Evolutionary conservation across 2,329 filamentous ascomycete species (phyloP).

Genomic region (Gremmenia infestans): DNA sequence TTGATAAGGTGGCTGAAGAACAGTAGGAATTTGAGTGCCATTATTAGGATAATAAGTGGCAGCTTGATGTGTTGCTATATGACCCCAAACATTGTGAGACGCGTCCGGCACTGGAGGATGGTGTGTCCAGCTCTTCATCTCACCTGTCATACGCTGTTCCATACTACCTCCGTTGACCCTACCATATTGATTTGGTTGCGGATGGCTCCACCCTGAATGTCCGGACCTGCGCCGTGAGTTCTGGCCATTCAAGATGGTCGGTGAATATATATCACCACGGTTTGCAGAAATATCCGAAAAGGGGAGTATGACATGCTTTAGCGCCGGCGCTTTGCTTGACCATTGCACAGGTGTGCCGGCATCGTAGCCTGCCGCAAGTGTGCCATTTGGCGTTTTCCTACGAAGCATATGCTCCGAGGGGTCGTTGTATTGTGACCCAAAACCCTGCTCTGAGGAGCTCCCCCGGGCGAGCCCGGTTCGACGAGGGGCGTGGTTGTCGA

Average conservation of each 20-base stretch:
- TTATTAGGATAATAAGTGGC: slow-evolving; percentile 32
- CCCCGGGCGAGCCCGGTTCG: slow-evolving; percentile 12
- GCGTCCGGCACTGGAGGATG: slow-evolving; percentile 19
- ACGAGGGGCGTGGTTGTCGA: slow-evolving; percentile 19
- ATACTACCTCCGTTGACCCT: slow-evolving; percentile 3
- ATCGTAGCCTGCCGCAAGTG: slow-evolving; percentile 86
- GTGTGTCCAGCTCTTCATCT: slow-evolving; percentile 20
- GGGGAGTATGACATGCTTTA: slow-evolving; percentile 79
- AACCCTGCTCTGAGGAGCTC: slow-evolving; percentile 9
- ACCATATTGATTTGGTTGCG: slow-evolving; percentile 16
- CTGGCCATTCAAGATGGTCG: slow-evolving; percentile 8
- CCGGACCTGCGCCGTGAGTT: slow-evolving; percentile 17
- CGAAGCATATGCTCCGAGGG: slow-evolving; percentile 71
- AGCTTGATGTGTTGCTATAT: slow-evolving; percentile 22
- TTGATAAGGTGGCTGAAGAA: slow-evolving; percentile 54
- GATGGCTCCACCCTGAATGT: slow-evolving; percentile 24
- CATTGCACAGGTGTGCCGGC: slow-evolving; percentile 66
- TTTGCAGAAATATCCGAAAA: slow-evolving; percentile 33
- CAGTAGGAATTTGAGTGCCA: slow-evolving; percentile 48
- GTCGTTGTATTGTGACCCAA: slow-evolving; percentile 25
- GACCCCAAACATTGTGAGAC: slow-evolving; percentile 22
- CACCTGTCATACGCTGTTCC: slow-evolving; percentile 10
- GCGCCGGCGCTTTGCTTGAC: slow-evolving; percentile 66
- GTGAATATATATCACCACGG: slow-evolving; percentile 9
- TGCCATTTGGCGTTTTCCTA: slow-evolving; percentile 92